Evolutionary conservation across 1,139 yeast genomes (phyloP), one percentile per base, ranked within the genome.

Genomic region (Pneumocystis carinii): DNA sequence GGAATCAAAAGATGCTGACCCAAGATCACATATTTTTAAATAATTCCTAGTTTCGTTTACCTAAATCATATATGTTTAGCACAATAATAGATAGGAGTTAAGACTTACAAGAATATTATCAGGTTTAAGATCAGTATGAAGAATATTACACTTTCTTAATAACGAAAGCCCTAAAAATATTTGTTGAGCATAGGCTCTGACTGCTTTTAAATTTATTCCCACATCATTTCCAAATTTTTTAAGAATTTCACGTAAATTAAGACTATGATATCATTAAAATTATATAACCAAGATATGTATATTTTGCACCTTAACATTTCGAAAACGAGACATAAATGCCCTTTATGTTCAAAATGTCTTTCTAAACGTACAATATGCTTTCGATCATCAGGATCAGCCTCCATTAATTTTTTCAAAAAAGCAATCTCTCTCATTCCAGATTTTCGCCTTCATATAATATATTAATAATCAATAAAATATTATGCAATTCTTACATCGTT

Each of bases 71-170:
- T 88, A 69, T n/a, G n/a, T n/a, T 87, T 76, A 72, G 84, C 87
- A 71, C n/a, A 94, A 85, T 69, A 86, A 90, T 5, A 90, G 88
- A 69, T 27, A 59, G 35, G 27, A 19, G 24, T 41, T 7, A 39
- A 29, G 38, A 29, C 35, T 57, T 29, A 39, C 68, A 57, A 90
- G 75, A 55, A 90, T 85, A 72, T 90, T 90, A 73, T 90, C 97
- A 0, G 97, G 97, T 72, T 87, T 87, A 69, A 87, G 75, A 73
- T 90, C 97, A 0, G 96, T 90, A 72, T 90, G 97, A 63, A 90
- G 85, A 64, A 90, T 78, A 66, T 84, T 84, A 70, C 87, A 77
- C 71, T 86, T 90, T 71, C 77, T 94, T 64, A 90, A 75, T 69
- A 85, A 85, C 0, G 88, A 83, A 55, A 89, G 87, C 0, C 94